phyloP scores from a whole-genome alignment of 2,329 filamentous ascomycete species.

The Orbilia brochopaga region DNA sequence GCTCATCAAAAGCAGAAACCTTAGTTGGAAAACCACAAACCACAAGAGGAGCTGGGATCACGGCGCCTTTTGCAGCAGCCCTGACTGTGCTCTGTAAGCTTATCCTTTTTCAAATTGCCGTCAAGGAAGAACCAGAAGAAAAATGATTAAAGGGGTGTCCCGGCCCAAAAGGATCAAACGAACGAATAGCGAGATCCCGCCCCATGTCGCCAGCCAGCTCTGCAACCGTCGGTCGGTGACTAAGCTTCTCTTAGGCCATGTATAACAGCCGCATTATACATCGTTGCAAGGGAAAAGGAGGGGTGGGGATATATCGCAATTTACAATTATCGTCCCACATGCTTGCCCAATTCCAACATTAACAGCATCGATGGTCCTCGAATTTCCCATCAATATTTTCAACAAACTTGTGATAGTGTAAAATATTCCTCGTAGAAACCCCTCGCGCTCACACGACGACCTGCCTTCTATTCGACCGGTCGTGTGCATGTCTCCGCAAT shows the following conservation, averaged over 20 bases:
- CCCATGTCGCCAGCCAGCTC: background rate
- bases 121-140: background rate
- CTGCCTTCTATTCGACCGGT: slow-evolving; percentile 11
- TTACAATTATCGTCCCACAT: too few relatives aligned
- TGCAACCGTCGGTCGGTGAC: background rate
- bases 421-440: too few relatives aligned
- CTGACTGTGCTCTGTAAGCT: too few relatives aligned
- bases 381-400: too few relatives aligned
- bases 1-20: background rate
- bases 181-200: slow-evolving; percentile 2
- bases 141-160: slow-evolving; percentile 3
- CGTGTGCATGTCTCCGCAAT: slow-evolving; percentile 1
- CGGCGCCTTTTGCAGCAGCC: background rate
- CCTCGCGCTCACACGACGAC: slow-evolving; percentile 30
- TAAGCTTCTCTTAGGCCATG: slow-evolving; percentile 1
- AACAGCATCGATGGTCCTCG: too few relatives aligned
- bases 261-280: background rate
- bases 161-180: slow-evolving; percentile 1
- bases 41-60: background rate
- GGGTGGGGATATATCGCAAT: too few relatives aligned
- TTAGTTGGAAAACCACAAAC: background rate
- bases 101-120: too few relatives aligned
- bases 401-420: too few relatives aligned
- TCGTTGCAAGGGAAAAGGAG: too few relatives aligned
- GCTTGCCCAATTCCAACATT: background rate